Percentiles rank a stretch among this genome's conserved stretches.
Evolutionary conservation across 805 yeast species (phyloP).

Genomic region (Candida vartiovaarae): DNA sequence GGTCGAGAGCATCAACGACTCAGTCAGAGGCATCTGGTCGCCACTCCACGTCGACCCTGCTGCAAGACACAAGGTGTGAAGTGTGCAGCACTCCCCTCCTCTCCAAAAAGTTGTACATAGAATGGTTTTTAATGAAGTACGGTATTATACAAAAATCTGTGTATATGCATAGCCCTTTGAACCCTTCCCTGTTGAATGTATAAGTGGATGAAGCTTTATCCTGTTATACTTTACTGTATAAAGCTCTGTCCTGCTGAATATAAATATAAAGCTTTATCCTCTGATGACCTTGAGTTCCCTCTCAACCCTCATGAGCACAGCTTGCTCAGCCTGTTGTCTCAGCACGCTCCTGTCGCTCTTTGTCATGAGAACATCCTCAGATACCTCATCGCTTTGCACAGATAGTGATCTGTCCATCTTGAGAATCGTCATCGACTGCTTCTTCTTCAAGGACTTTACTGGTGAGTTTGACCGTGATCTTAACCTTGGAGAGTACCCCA

Average conservation of each 20-base stretch:
- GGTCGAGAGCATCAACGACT: slow-evolving; percentile 71
- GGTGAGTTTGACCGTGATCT: slow-evolving; percentile 23
- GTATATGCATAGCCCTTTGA: not conserved
- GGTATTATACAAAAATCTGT: no score
- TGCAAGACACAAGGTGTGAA: slow-evolving; percentile 33
- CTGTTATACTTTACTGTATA: not conserved
- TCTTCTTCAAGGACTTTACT: slow-evolving; percentile 20
- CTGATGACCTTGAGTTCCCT: slow-evolving; percentile 19
- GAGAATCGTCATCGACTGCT: slow-evolving; percentile 21
- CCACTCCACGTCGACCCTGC: slow-evolving; percentile 72
- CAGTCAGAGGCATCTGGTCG: slow-evolving; percentile 97
- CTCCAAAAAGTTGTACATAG: not conserved
- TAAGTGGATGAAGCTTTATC: no score
- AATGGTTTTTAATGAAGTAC: not conserved
- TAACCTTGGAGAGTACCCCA: slow-evolving; percentile 5
- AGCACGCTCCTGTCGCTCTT: slow-evolving; percentile 15
- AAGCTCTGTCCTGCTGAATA: not conserved
- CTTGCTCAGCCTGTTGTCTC: slow-evolving; percentile 19
- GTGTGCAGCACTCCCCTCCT: no score
- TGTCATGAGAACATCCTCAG: slow-evolving; percentile 10
- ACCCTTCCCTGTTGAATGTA: not conserved
- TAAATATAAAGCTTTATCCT: not conserved
- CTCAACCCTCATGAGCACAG: slow-evolving; percentile 22
- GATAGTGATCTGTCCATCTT: slow-evolving; percentile 21
- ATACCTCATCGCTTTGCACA: slow-evolving; percentile 1